A percentile compares a stretch with the other conserved stretches of the same genome.
Evolutionary conservation across 106 monocot species (phyloP).

Genomic region (Dendrobium officinale): DNA sequence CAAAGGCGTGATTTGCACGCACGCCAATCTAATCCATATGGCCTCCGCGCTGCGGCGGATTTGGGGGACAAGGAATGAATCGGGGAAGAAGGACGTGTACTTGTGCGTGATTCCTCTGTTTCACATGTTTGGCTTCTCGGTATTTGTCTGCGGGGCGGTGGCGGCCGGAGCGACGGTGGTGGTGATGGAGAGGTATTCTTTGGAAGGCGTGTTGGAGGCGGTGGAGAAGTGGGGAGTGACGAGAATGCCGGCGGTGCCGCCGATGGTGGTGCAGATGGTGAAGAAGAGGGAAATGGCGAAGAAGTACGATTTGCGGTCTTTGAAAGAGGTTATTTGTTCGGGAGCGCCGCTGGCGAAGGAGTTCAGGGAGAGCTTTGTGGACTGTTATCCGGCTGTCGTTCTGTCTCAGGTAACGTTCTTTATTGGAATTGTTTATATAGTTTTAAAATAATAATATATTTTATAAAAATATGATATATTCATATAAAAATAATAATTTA

Average conservation of each 20-base stretch:
- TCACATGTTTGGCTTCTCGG: constrained; percentile 83
- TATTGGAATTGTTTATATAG: no score
- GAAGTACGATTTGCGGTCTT: constrained; percentile 16
- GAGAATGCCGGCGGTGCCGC: constrained; percentile 62
- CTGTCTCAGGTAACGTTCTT: constrained; percentile 39
- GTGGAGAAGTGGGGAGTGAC: constrained; percentile 50
- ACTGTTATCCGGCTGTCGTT: constrained; percentile 25
- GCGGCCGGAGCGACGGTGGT: constrained; percentile 51
- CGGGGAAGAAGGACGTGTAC: constrained; percentile 26
- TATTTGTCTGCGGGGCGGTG: constrained; percentile 52
- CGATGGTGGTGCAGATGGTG: constrained; percentile 56
- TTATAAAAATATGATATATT: no score
- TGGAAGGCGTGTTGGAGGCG: constrained; percentile 36
- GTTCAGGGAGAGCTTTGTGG: constrained; percentile 31
- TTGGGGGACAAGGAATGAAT: constrained; percentile 6
- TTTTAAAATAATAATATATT: no score
- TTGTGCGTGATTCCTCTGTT: constrained; percentile 59
- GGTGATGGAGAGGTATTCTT: constrained; percentile 30
- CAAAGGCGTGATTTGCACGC: constrained; percentile 59
- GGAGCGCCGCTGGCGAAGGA: constrained; percentile 55
- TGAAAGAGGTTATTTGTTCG: constrained; percentile 60
- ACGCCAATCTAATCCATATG: constrained; percentile 50
- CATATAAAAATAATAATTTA: no score
- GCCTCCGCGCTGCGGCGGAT: constrained; percentile 22
- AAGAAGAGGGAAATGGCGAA: constrained; percentile 1